A percentile compares a stretch with the other conserved stretches of the same genome.
Evolutionary conservation across 192 early-diverging fungal species (phyloP).

Genomic region (Coemansia sp.): DNA sequence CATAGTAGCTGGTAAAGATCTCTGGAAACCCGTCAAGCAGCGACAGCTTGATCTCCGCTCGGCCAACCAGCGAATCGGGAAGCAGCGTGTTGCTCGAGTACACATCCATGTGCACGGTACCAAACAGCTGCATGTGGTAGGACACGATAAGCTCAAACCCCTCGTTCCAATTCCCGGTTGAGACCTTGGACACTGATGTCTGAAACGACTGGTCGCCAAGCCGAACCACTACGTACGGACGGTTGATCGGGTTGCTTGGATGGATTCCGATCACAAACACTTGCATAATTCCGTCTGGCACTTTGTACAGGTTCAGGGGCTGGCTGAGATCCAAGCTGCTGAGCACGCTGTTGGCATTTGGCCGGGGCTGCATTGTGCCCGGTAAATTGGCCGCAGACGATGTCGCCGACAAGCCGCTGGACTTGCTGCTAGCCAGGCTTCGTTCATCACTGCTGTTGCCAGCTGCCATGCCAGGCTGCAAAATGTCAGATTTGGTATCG

Average conservation of each 20-base stretch:
- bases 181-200: conserved; percentile 59
- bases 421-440: neutral
- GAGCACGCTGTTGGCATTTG: conserved; percentile 33
- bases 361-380: conserved; percentile 1
- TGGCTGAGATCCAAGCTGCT: conserved; percentile 42
- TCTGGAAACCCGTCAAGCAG: conserved; percentile 65
- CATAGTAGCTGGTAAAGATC: conserved; percentile 72
- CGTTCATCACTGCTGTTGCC: neutral
- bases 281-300: conserved; percentile 57
- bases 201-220: conserved; percentile 68
- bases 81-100: conserved; percentile 64
- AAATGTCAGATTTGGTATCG: neutral
- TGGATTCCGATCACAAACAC: conserved; percentile 62
- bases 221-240: conserved; percentile 64
- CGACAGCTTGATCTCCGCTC: conserved; percentile 65
- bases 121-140: conserved; percentile 75
- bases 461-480: neutral
- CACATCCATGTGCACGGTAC: conserved; percentile 67
- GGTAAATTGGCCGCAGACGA: neutral
- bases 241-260: conserved; percentile 59
- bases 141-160: conserved; percentile 68
- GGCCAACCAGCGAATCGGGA: conserved; percentile 65
- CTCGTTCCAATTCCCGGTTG: conserved; percentile 69
- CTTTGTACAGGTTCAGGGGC: conserved; percentile 54
- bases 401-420: neutral